Evolutionary conservation across 306 rosid species (phyloP), one percentile per base, ranked within the genome.

Genomic region (Sesbania bispinosa): DNA sequence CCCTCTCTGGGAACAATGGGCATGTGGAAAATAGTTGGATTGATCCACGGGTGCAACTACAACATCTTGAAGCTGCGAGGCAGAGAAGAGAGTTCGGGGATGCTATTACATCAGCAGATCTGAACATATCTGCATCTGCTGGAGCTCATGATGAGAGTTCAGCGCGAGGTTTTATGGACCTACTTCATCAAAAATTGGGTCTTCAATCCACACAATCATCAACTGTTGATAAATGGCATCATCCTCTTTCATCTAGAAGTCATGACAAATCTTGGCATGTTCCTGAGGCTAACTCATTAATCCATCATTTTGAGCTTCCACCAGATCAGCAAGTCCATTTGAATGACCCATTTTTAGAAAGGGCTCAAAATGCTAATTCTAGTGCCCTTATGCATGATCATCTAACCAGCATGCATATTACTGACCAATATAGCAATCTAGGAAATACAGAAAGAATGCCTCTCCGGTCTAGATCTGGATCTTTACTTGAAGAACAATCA

Each of bases 141-240:
- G 86, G 75, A 15, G 63, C 66, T 78, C 83, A 82, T 27, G 84
- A 71, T 16, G 86, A 80, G 33, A 77, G 80, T 73, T 80, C 92
- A 21, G 68, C 73, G 10, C 77, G 80, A 27, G 71, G 69, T 79
- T 77, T 85, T 27, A 46, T 68, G 75, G 90, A 83, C 63, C 82
- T 85, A 54, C 82, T 84, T 62, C 80, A 81, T 72, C 84, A 83
- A 41, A 83, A 83, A 50, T 11, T 83, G 64, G 84, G 82, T 62
- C 81, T 75, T 41, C 90, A 52, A 47, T 65, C 81, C 14, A 2
- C 77, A 10, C 81, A 79, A 66, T 62, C 84, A 50, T 71, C 85
- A 38, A 57, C 62, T 73, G 64, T 75, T 75, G 93, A 81, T 76
- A 75, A 76, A 64, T 79, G 79, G 83, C 81, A 79, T 77, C 81